Percentiles rank a stretch among this genome's conserved stretches.
These are phyloP conservation scores for Sporisorium graminicola DNA, from an alignment of 1,284 basidiomycete genomes.

Conservation along the genomic window DNA sequence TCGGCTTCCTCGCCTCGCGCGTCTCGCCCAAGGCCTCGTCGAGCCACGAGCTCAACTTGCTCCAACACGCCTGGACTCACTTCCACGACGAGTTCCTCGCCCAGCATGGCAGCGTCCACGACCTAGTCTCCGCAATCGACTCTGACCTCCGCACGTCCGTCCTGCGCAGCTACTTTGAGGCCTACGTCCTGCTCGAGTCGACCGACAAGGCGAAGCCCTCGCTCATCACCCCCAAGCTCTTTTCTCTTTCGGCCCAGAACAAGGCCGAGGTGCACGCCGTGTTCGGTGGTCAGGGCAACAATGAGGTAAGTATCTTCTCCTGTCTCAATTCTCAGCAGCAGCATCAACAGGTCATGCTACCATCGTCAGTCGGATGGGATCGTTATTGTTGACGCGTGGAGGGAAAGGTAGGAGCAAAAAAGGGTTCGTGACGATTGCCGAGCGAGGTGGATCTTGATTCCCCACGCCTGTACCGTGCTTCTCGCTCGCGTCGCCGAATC, in stretches of 20 bases:
- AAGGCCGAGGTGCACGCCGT: slow-evolving; percentile 89
- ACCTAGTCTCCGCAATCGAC: slow-evolving; percentile 81
- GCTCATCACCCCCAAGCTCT: slow-evolving; percentile 77
- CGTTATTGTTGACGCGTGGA: slow-evolving; percentile 23
- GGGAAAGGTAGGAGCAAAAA: background rate
- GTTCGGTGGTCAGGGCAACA: slow-evolving; percentile 98
- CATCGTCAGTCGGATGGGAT: background rate
- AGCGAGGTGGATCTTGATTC: background rate
- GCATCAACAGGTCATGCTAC: background rate
- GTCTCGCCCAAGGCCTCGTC: slow-evolving; percentile 79
- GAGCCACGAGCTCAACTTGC: slow-evolving; percentile 82
- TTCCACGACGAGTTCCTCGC: slow-evolving; percentile 56
- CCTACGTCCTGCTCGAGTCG: slow-evolving; percentile 80
- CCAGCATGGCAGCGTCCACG: slow-evolving; percentile 77
- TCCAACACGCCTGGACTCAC: slow-evolving; percentile 68
- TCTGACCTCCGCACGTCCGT: slow-evolving; percentile 81
- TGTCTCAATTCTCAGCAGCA: background rate
- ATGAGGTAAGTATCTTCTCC: slow-evolving; percentile 75
- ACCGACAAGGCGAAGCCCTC: slow-evolving; percentile 74
- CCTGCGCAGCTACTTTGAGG: slow-evolving; percentile 83
- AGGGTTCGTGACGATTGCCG: background rate
- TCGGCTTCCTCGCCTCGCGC: slow-evolving; percentile 72
- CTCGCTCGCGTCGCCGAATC: background rate
- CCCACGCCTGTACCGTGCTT: slow-evolving; percentile 1
- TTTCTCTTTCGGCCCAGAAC: slow-evolving; percentile 78